Evolutionary conservation across 768 basidiomycete genomes (phyloP).

Genomic region (Daedaleopsis nitida): DNA sequence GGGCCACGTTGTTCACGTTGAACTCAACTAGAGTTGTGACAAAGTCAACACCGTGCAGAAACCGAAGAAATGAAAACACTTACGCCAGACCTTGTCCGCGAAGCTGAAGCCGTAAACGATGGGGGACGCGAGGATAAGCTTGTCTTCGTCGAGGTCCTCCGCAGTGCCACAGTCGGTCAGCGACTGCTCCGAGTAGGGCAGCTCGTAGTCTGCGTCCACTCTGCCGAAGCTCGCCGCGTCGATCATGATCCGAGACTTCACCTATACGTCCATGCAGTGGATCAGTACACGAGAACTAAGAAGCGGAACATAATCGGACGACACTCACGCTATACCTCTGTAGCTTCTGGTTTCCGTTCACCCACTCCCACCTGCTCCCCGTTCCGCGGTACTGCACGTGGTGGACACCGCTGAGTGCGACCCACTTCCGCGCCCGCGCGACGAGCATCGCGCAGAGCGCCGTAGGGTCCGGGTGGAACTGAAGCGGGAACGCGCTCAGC

Average conservation of each 20-base stretch:
- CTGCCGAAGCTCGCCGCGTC: constrained; percentile 58
- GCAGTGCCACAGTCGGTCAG: constrained; percentile 18
- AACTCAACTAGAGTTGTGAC: constrained; percentile 51
- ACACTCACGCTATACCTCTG: constrained; percentile 49
- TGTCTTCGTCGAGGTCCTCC: constrained; percentile 38
- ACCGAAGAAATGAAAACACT: neutral
- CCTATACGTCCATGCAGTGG: constrained; percentile 33
- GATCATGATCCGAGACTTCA: constrained; percentile 63
- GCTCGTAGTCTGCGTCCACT: constrained; percentile 35
- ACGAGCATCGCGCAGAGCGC: constrained; percentile 41
- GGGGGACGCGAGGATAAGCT: constrained; percentile 54
- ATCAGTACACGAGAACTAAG: neutral
- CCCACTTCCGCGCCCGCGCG: constrained; percentile 57
- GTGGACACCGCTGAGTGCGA: constrained; percentile 49
- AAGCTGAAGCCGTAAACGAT: constrained; percentile 65
- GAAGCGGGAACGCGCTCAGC: constrained; percentile 54
- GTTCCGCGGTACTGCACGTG: constrained; percentile 40
- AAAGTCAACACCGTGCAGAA: neutral
- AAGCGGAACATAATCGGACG: neutral
- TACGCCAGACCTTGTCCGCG: constrained; percentile 53
- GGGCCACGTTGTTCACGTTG: constrained; percentile 52
- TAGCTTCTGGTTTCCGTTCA: constrained; percentile 29
- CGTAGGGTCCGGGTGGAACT: constrained; percentile 46
- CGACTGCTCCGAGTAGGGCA: neutral
- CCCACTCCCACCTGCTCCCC: constrained; percentile 33